Conservation (phyloP, 192 early-diverging fungal genomes). For the Phlyctochytrium bullatum region DNA sequence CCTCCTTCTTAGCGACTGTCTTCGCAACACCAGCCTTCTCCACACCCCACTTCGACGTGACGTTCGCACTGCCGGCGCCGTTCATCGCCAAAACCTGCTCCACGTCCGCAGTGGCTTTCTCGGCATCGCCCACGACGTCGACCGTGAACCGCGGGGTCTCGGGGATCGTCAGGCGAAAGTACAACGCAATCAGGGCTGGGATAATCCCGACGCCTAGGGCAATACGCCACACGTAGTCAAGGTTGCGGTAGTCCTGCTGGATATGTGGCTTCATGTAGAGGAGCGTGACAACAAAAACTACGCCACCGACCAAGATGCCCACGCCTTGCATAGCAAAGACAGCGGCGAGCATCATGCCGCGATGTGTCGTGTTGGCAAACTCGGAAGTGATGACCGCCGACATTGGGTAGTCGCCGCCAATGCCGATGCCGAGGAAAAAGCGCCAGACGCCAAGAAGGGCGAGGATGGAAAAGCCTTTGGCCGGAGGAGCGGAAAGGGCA, state of each 20-base stretch:
- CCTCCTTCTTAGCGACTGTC: conserved; percentile 16
- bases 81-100: conserved; percentile 30
- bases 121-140: conserved; percentile 69
- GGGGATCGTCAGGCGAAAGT: conserved; percentile 85
- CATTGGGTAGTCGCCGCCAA: conserved; percentile 94
- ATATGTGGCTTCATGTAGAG: conserved; percentile 72
- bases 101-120: conserved; percentile 43
- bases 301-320: conserved; percentile 76
- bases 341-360: conserved; percentile 82
- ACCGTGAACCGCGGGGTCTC: conserved; percentile 88
- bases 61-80: conserved; percentile 12
- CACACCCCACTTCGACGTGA: conserved; percentile 18
- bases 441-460: conserved; percentile 84
- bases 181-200: conserved; percentile 79
- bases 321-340: conserved; percentile 96
- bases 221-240: conserved; percentile 93
- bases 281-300: conserved; percentile 71
- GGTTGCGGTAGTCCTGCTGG: conserved; percentile 46
- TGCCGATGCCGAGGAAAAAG: conserved; percentile 87
- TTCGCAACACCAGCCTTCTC: conserved; percentile 11
- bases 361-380: conserved; percentile 74
- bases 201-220: conserved; percentile 81
- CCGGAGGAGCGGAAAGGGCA: conserved; percentile 67
- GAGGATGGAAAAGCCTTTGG: conserved; percentile 65
- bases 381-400: conserved; percentile 93